Evolutionary conservation across 768 basidiomycete species (phyloP).

Genomic region (Crucibulum laeve): DNA sequence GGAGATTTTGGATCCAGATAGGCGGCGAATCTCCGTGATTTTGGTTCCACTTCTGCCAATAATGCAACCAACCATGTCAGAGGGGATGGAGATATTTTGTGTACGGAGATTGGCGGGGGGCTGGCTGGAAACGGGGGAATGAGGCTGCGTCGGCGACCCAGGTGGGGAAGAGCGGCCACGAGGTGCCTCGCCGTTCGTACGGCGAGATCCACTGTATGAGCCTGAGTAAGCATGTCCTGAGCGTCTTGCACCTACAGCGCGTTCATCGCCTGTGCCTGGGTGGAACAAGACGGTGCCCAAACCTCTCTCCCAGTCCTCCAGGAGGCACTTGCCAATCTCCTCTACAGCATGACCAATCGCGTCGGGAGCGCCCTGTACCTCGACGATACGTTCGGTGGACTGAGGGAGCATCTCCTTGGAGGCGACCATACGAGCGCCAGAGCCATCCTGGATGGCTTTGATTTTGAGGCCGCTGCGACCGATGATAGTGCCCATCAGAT

Average conservation of each 20-base stretch:
- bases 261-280: slow-evolving; percentile 81
- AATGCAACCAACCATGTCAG: slow-evolving; percentile 97
- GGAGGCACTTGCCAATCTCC: slow-evolving; percentile 92
- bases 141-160: slow-evolving; percentile 35
- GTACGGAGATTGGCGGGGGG: slow-evolving; percentile 84
- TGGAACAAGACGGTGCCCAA: slow-evolving; percentile 94
- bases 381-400: slow-evolving; percentile 98
- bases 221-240: slow-evolving; percentile 46
- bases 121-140: slow-evolving; percentile 49
- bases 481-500: slow-evolving; percentile 98
- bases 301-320: slow-evolving; percentile 96
- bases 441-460: slow-evolving; percentile 95
- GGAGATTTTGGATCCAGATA: slow-evolving; percentile 96
- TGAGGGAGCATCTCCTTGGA: slow-evolving; percentile 99
- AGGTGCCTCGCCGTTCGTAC: slow-evolving; percentile 57
- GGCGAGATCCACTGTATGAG: slow-evolving; percentile 48
- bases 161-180: slow-evolving; percentile 48
- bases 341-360: slow-evolving; percentile 90
- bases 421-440: slow-evolving; percentile 97
- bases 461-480: slow-evolving; percentile 96
- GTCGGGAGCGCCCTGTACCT: slow-evolving; percentile 92
- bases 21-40: slow-evolving; percentile 98
- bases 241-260: slow-evolving; percentile 44
- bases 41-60: slow-evolving; percentile 97
- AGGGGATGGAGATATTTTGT: slow-evolving; percentile 98